Percentiles rank a stretch among this genome's conserved stretches.
Evolutionary conservation across 495 filamentous ascomycete species (phyloP).

Genomic region (Aspergillus ostianus): DNA sequence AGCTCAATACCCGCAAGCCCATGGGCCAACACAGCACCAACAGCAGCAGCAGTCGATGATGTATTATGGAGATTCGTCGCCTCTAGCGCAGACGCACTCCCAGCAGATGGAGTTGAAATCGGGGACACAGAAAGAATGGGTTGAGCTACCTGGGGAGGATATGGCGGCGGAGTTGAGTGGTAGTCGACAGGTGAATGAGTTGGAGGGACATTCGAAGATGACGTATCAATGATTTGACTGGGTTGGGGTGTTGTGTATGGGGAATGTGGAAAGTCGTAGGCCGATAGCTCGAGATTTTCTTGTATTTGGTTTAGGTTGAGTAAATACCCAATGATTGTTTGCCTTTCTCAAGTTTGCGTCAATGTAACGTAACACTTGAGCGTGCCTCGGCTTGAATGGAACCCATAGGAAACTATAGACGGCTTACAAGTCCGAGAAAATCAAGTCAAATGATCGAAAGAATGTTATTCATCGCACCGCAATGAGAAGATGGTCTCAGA

Average conservation of each 20-base stretch:
- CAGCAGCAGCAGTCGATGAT: background rate
- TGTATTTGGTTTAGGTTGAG: background rate
- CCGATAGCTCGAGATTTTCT: too few species aligned
- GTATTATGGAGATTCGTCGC: background rate
- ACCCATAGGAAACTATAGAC: too few species aligned
- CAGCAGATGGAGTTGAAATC: background rate
- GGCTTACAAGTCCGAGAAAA: background rate
- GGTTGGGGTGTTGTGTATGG: background rate
- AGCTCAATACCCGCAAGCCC: too few species aligned
- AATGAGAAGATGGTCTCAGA: background rate
- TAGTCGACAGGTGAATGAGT: slow-evolving; percentile 1
- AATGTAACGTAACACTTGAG: too few species aligned
- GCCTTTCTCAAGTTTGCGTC: too few species aligned
- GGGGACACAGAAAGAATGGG: background rate
- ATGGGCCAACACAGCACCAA: background rate
- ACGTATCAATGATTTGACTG: slow-evolving; percentile 1
- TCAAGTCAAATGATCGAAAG: background rate
- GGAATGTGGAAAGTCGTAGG: background rate
- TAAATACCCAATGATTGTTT: background rate
- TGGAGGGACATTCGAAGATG: slow-evolving; percentile 4
- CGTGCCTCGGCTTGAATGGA: too few species aligned
- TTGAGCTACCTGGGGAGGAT: slow-evolving; percentile 1
- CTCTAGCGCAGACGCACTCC: background rate
- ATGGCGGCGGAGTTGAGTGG: slow-evolving; percentile 5
- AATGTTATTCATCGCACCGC: background rate